These are phyloP conservation scores for Dendrocalamus latiflorus DNA, from an alignment of 202 grass and related monocot species.

Conservation along the genomic window DNA sequence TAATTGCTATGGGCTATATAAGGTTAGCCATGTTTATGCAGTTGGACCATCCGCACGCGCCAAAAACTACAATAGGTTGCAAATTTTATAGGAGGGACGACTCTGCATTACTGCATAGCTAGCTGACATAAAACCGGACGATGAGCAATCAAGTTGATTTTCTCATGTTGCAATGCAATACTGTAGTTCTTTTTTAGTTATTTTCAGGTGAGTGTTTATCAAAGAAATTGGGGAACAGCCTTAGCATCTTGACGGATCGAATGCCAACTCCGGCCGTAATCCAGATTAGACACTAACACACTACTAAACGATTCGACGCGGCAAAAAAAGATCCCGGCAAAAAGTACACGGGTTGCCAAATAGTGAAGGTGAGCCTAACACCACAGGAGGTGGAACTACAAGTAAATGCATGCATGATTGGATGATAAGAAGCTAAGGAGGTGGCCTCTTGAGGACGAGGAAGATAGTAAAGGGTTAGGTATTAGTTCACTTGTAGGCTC, in stretches of 20 bases:
- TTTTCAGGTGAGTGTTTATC: neutral
- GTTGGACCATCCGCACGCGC: conserved; percentile 17
- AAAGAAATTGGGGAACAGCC: neutral
- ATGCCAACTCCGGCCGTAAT: neutral
- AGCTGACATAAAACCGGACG: neutral
- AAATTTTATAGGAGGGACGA: neutral
- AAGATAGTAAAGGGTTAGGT: neutral
- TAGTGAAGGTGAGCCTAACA: conserved; percentile 34
- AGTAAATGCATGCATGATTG: neutral
- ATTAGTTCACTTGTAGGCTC: conserved; percentile 11
- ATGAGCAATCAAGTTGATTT: neutral
- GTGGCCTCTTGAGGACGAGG: neutral
- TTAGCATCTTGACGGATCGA: neutral
- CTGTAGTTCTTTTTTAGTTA: neutral
- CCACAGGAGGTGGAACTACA: neutral
- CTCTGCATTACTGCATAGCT: conserved; percentile 21
- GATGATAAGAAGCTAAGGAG: neutral
- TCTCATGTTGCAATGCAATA: neutral
- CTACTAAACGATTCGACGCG: neutral
- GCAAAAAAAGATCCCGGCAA: neutral
- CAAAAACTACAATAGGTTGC: neutral
- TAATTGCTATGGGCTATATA: neutral
- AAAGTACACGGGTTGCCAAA: conserved; percentile 8
- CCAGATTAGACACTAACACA: conserved; percentile 2
- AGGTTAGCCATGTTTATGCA: neutral